A percentile compares a stretch with the other conserved stretches of the same genome.
Conservation (phyloP, 495 filamentous ascomycete genomes). For the Podospora sp. region DNA sequence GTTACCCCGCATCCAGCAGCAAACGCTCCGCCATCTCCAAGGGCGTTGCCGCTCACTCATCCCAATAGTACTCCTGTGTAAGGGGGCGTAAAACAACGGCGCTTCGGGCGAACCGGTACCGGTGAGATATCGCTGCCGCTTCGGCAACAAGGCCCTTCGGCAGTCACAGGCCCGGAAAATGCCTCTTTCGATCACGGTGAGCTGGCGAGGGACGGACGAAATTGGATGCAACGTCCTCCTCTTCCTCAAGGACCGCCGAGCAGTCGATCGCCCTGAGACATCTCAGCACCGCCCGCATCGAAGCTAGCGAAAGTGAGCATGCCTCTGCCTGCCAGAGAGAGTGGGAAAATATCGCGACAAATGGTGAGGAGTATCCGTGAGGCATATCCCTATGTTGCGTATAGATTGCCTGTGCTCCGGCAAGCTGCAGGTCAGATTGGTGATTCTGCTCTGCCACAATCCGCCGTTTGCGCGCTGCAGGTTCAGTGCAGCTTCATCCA, state of each 20-base stretch:
- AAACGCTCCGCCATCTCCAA: neutral
- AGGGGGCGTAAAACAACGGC: neutral
- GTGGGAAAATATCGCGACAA: neutral
- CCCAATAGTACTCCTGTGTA: no score
- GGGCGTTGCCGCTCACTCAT: no score
- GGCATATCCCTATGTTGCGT: slow-evolving; percentile 2
- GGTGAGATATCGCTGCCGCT: neutral
- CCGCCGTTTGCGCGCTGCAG: neutral
- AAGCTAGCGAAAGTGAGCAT: neutral
- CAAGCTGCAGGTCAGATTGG: slow-evolving; percentile 6
- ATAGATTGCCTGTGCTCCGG: slow-evolving; percentile 4
- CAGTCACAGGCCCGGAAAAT: slow-evolving; percentile 12
- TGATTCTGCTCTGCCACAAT: neutral
- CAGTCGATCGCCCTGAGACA: neutral
- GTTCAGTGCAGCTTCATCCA: neutral
- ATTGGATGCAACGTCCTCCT: neutral
- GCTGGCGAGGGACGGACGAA: neutral
- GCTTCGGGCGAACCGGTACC: slow-evolving; percentile 1
- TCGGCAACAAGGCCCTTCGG: neutral
- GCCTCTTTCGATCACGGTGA: slow-evolving; percentile 17
- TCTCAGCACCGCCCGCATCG: neutral
- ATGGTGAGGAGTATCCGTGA: neutral
- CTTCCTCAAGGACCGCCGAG: neutral
- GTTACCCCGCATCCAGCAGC: slow-evolving; percentile 5
- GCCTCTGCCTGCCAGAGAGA: neutral